Base-by-base conservation (phyloP, 2,329 filamentous ascomycete species). In the Epichloe gansuensis region DNA sequence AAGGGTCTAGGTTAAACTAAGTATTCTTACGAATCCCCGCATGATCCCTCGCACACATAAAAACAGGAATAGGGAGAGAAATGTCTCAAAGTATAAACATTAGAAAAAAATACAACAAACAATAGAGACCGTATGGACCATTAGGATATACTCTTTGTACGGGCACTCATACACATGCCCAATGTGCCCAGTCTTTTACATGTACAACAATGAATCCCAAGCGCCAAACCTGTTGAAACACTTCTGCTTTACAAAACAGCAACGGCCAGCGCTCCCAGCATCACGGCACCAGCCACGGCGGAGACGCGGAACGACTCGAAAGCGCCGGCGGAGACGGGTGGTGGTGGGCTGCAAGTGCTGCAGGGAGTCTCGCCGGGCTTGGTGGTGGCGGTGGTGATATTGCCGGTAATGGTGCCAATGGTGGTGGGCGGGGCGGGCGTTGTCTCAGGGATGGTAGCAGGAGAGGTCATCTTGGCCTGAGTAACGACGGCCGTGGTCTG, bases 231-330 rank as follows among this genome's bases (percentile, higher is more conserved):
- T 21, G 40, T 13, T 39, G 34, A 46, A 23, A 49, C 17, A 27
- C n/a, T 35, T n/a, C 45, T 15, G 23, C 41, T 43, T 56, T 59
- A 61, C 47, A 60, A 51, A 47, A 51, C 54, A 52, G 49, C 55
- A 36, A 57, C 53, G 46, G 56, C 55, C 40, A 60, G 27, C n/a
- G 51, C 58, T 38, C 53, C 59, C 34, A 59, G 13, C n/a, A 53
- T 46, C 13, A 61, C 21, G 35, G 56, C 54, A n/a, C 55, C 52
- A 13, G 41, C 49, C 45, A 46, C 15, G 46, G 11, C 40, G 25
- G 44, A 59, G 39, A 36, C 56, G 52, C 38, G 59, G 42, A 9
- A 53, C 41, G 34, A 50, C 48, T 49, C 55, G 51, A 54, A 55
- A 35, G 55, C 61, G n/a, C 55, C 59, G 12, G 54, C 55, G 4